These are phyloP conservation scores for Penicillium brevicompactum DNA, from an alignment of 2,329 filamentous ascomycete species.

Conservation along the genomic window DNA sequence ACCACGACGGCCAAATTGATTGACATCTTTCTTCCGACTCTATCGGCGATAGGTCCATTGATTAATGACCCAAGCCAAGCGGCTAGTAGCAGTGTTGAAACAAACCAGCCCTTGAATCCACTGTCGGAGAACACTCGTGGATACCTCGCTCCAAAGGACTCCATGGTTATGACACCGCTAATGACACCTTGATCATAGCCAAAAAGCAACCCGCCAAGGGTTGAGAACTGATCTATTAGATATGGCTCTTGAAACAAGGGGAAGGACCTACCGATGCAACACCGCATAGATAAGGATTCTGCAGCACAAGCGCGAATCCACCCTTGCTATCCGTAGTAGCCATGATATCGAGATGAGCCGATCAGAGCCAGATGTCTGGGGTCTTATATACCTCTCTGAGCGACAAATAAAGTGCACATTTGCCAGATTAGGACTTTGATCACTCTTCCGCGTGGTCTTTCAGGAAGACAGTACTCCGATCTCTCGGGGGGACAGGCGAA, in stretches of 20 bases:
- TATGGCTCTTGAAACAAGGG: background rate
- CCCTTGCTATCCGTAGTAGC: slow-evolving; percentile 20
- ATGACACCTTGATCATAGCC: slow-evolving; percentile 56
- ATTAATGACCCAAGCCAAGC: slow-evolving; percentile 54
- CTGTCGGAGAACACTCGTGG: slow-evolving; percentile 48
- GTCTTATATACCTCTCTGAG: background rate
- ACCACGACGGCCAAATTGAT: slow-evolving; percentile 55
- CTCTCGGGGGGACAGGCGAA: background rate
- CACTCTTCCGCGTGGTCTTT: background rate
- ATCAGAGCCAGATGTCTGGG: background rate
- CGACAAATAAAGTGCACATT: background rate
- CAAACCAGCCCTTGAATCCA: slow-evolving; percentile 56
- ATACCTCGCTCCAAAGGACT: slow-evolving; percentile 45
- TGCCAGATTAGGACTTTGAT: background rate
- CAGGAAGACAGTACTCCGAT: slow-evolving; percentile 25
- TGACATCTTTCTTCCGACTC: slow-evolving; percentile 54
- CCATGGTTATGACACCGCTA: slow-evolving; percentile 51
- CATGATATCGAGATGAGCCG: slow-evolving; percentile 16
- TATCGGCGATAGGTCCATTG: slow-evolving; percentile 54
- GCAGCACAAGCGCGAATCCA: slow-evolving; percentile 30
- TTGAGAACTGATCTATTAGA: slow-evolving; percentile 37
- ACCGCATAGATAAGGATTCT: slow-evolving; percentile 51
- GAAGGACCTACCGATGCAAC: slow-evolving; percentile 42
- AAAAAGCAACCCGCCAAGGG: slow-evolving; percentile 49
- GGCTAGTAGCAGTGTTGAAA: slow-evolving; percentile 52